Percentiles rank a stretch among this genome's conserved stretches.
Evolutionary conservation across 441 rosid species (phyloP).

Genomic region (Cnidoscolus chayamansa): DNA sequence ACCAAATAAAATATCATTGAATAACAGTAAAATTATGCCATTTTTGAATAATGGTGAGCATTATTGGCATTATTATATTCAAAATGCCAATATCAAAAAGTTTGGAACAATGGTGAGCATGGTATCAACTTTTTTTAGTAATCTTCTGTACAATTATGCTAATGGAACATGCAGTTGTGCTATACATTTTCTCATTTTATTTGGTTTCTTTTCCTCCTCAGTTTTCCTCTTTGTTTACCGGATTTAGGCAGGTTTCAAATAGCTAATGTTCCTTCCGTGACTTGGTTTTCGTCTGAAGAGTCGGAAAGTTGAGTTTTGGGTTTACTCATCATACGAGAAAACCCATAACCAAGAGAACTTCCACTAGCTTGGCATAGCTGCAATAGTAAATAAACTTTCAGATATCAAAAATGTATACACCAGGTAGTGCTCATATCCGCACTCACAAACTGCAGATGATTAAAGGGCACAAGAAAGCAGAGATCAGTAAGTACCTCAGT

Average conservation of each 20-base stretch:
- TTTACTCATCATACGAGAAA: constrained; percentile 55
- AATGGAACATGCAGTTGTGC: constrained; percentile 23
- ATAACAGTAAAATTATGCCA: not conserved
- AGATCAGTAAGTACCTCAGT: constrained; percentile 55
- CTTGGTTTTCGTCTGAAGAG: constrained; percentile 63
- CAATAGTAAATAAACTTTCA: constrained; percentile 21
- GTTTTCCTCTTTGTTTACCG: constrained; percentile 8
- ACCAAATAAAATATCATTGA: not conserved
- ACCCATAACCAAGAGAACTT: constrained; percentile 91
- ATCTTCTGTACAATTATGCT: constrained; percentile 38
- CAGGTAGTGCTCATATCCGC: not conserved
- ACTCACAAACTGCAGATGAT: not conserved
- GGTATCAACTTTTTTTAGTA: constrained; percentile 10
- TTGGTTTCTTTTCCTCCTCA: not conserved
- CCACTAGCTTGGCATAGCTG: constrained; percentile 84
- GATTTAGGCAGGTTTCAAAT: constrained; percentile 33
- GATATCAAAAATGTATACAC: not conserved
- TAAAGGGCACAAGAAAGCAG: not conserved
- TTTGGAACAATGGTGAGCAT: not conserved
- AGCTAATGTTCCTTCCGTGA: constrained; percentile 67
- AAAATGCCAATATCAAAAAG: constrained; percentile 19
- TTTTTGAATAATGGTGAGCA: no score
- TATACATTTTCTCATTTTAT: constrained; percentile 27
- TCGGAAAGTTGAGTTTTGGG: constrained; percentile 53
- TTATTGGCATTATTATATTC: no score